Percentiles rank a stretch among this genome's conserved stretches.
Evolutionary conservation across 441 rosid genomes (phyloP).

Genomic region (Syzygium malaccense): DNA sequence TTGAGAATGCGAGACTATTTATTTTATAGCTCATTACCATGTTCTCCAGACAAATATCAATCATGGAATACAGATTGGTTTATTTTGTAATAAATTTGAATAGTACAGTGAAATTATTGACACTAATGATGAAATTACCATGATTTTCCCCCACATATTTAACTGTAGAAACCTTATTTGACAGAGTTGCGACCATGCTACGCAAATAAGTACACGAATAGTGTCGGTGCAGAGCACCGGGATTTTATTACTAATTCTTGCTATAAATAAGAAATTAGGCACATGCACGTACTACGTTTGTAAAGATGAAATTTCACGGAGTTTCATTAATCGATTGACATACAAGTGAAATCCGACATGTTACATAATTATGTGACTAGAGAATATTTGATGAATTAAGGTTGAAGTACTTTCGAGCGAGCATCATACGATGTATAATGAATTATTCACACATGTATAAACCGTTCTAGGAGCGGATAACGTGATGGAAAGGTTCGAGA

Average conservation of each 20-base stretch:
- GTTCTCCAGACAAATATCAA: background rate
- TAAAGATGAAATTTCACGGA: background rate
- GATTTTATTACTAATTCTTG: background rate
- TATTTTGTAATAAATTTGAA: background rate
- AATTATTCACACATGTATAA: background rate
- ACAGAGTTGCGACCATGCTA: background rate
- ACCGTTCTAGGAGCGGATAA: background rate
- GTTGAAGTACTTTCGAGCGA: rapidly evolving
- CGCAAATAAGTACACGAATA: background rate
- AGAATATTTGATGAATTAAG: too few relatives aligned
- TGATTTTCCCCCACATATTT: background rate
- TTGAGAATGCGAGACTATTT: background rate
- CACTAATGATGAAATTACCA: background rate
- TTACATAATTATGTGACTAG: too few relatives aligned
- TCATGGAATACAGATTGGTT: background rate
- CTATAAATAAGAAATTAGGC: background rate
- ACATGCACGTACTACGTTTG: background rate
- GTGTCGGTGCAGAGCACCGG: rapidly evolving
- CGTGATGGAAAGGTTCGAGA: rapidly evolving
- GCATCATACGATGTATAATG: background rate
- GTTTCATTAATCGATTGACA: rapidly evolving
- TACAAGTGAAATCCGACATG: too few relatives aligned
- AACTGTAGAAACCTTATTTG: background rate
- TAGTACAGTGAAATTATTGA: background rate
- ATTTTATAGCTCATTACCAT: background rate